A percentile compares a stretch with the other conserved stretches of the same genome.
Evolutionary conservation across 768 basidiomycete genomes (phyloP).

Genomic region (Tricholoma terreum): DNA sequence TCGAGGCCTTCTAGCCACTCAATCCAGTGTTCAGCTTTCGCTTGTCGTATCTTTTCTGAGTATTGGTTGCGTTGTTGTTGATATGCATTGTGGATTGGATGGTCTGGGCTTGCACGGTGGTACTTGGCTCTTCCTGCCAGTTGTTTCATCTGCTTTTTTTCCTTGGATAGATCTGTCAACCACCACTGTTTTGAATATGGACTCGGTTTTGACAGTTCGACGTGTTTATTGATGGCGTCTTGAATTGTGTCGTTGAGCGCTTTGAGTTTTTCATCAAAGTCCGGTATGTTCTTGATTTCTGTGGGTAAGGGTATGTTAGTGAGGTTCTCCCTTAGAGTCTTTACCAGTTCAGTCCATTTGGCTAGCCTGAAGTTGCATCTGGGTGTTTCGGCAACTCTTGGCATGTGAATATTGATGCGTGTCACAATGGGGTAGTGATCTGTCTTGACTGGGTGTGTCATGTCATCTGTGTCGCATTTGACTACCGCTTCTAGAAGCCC

Average conservation of each 20-base stretch:
- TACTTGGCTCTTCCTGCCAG: background rate
- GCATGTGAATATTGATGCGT: constrained; percentile 23
- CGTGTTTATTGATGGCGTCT: background rate
- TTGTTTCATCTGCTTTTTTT: background rate
- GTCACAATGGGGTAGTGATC: no score
- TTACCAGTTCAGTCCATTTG: background rate
- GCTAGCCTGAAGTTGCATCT: background rate
- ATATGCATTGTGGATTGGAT: background rate
- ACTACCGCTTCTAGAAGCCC: no score
- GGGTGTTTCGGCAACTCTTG: constrained; percentile 24
- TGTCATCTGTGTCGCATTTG: no score
- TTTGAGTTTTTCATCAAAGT: background rate
- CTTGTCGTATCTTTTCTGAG: no score
- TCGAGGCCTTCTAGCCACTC: no score
- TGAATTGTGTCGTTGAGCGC: background rate
- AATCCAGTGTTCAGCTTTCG: no score
- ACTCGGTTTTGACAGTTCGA: background rate
- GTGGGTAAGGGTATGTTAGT: background rate
- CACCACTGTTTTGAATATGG: constrained; percentile 19
- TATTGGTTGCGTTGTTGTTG: background rate
- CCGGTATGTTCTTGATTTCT: background rate
- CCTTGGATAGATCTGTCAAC: constrained; percentile 7
- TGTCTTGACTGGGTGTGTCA: no score
- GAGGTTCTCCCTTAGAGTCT: background rate
- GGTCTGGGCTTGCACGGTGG: background rate